Base-by-base conservation (phyloP, 1,284 basidiomycete species). In the Veloboletus limbatus region DNA sequence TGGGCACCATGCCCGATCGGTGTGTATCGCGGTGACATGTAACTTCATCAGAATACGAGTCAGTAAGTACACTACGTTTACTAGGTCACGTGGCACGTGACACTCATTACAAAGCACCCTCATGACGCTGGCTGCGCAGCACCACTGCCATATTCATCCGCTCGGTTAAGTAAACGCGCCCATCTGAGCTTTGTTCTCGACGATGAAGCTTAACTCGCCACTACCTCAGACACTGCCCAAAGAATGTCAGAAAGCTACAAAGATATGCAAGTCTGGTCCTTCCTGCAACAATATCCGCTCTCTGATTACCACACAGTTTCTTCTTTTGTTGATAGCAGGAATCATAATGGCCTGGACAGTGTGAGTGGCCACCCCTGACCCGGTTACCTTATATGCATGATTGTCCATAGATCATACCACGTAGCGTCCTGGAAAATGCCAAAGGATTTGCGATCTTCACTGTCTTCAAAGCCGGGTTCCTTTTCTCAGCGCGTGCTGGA, bases 391-490 rank as follows among this genome's bases (percentile, higher is more conserved):
- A 18, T 16, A 37, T 22, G 22, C 35, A 36, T 25, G 13, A 13
- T 49, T 30, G 33, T 48, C 26, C 17, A 40, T 25, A 78, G 76
- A 68, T 89, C 51, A 81, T 89, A 49, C 86, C 87, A 39, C 73
- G 81, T 37, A 70, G 65, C 46, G 75, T 89, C 16, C 75, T 89
- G 14, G 76, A 86, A 60, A 78, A 82, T 56, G 90, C 92, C 8
- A 85, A 82, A 62, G 92, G 91, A 9, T 92, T 92, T 58, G 88
- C 88, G 32, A 88, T 93, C 48, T 90, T 89, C 62, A 86, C 82
- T 7, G 76, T 90, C 44, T 77, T 88, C 69, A 90, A 90, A 63
- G 87, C 85, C 24, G 85, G 87, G 1, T 87, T 88, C 57, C 63
- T 89, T 11, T 82, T 89, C 65, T 86, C 85, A 34, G 85, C 85